Evolutionary conservation across 2,329 filamentous ascomycete genomes (phyloP).

Genomic region (Colletotrichum zoysiae): DNA sequence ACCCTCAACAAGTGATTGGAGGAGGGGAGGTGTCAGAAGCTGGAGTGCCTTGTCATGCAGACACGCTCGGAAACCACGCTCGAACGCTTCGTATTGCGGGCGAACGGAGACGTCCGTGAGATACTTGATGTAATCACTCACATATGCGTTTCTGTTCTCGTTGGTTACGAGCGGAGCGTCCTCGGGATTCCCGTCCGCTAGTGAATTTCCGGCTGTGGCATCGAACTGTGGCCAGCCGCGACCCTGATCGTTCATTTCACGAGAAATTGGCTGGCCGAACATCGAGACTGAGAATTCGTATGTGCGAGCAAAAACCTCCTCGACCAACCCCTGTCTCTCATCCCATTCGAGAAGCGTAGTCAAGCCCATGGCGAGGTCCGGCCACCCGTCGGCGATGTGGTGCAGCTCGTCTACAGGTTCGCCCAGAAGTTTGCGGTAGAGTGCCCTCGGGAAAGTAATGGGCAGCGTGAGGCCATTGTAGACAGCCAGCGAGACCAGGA

Average conservation of each 20-base stretch:
- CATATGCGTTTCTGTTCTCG: constrained; percentile 81
- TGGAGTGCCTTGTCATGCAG: constrained; percentile 77
- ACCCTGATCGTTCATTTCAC: constrained; percentile 63
- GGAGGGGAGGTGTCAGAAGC: constrained; percentile 76
- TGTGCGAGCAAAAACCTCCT: constrained; percentile 84
- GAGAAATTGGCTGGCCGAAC: constrained; percentile 68
- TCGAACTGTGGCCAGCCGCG: constrained; percentile 68
- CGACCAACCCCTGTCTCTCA: constrained; percentile 79
- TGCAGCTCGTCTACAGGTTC: constrained; percentile 77
- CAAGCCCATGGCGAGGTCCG: constrained; percentile 81
- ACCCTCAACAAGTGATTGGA: constrained; percentile 88
- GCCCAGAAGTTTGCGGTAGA: constrained; percentile 85
- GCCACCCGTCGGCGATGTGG: constrained; percentile 90
- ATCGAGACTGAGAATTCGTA: constrained; percentile 83
- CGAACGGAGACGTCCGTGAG: constrained; percentile 82
- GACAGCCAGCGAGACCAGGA: constrained; percentile 89
- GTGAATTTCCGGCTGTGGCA: constrained; percentile 45
- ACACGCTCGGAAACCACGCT: constrained; percentile 82
- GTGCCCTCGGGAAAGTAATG: constrained; percentile 85
- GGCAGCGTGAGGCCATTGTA: constrained; percentile 95
- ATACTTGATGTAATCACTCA: constrained; percentile 87
- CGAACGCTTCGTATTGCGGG: constrained; percentile 84
- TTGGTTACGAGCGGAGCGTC: constrained; percentile 83
- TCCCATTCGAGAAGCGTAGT: constrained; percentile 81
- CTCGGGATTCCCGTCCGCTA: constrained; percentile 55